phyloP scores from a whole-genome alignment of 768 basidiomycete species.

The Hebeloma cylindrosporum region DNA sequence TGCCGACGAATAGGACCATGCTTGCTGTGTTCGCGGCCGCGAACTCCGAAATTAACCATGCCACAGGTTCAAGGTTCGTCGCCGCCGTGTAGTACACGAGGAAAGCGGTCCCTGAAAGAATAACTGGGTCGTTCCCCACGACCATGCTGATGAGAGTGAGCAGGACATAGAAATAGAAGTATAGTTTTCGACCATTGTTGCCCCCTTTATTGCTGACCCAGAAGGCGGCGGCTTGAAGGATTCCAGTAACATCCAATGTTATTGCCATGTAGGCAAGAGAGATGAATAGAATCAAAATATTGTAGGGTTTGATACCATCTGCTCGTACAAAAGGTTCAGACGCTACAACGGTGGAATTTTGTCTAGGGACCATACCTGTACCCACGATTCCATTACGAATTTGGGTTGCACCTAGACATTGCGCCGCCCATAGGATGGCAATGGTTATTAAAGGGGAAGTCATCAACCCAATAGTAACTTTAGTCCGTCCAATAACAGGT shows the following conservation, averaged over 20 bases:
- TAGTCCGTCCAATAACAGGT: constrained; percentile 29
- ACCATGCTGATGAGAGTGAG: constrained; percentile 74
- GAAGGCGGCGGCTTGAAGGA: constrained; percentile 84
- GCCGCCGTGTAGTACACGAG: constrained; percentile 84
- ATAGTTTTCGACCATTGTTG: constrained; percentile 67
- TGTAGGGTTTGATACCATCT: constrained; percentile 83
- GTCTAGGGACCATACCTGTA: too few relatives aligned
- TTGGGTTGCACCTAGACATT: constrained; percentile 49
- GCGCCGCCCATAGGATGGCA: constrained; percentile 56
- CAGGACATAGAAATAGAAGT: constrained; percentile 80
- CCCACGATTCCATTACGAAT: constrained; percentile 76
- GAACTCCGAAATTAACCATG: constrained; percentile 78
- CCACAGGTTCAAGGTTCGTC: constrained; percentile 50
- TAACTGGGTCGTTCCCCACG: constrained; percentile 94
- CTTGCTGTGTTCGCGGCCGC: constrained; percentile 79
- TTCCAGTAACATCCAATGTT: constrained; percentile 85
- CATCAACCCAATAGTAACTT: constrained; percentile 46
- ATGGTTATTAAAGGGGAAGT: constrained; percentile 56
- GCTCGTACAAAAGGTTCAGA: too few relatives aligned
- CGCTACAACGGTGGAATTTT: too few relatives aligned
- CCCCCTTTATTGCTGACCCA: constrained; percentile 85
- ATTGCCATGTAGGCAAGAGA: constrained; percentile 92
- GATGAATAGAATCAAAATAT: constrained; percentile 91
- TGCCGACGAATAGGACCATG: constrained; percentile 78
- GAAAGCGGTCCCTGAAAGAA: constrained; percentile 89